phyloP scores from a whole-genome alignment of 805 yeast species.

The Candida montana region DNA sequence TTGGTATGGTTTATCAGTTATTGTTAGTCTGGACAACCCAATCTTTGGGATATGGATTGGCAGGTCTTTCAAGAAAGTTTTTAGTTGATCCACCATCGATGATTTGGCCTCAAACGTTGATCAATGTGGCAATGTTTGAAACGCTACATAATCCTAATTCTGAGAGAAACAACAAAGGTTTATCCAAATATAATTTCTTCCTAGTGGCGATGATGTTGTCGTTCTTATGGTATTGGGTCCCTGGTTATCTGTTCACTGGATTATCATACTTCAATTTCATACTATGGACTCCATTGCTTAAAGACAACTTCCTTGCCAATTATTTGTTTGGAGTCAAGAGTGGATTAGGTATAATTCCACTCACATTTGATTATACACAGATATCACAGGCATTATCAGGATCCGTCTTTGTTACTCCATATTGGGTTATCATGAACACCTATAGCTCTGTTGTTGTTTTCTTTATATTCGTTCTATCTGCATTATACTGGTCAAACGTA shows the following conservation, averaged over 20 bases:
- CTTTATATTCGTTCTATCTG: constrained; percentile 45
- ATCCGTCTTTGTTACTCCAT: constrained; percentile 57
- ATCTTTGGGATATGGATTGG: constrained; percentile 60
- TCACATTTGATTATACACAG: constrained; percentile 57
- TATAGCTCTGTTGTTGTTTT: constrained; percentile 43
- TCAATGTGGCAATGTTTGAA: constrained; percentile 51
- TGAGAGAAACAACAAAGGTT: constrained; percentile 41
- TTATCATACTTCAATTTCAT: constrained; percentile 51
- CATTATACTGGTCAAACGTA: constrained; percentile 46
- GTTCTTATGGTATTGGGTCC: constrained; percentile 61
- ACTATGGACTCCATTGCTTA: constrained; percentile 30
- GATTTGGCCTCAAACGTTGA: constrained; percentile 61
- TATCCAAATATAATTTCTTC: constrained; percentile 48
- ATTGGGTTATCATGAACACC: constrained; percentile 33
- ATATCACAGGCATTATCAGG: constrained; percentile 39
- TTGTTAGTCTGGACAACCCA: constrained; percentile 53
- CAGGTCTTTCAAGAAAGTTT: constrained; percentile 54
- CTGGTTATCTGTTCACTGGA: constrained; percentile 58
- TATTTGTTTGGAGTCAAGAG: constrained; percentile 56
- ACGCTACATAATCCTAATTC: constrained; percentile 37
- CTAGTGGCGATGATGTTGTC: constrained; percentile 33
- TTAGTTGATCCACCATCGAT: constrained; percentile 56
- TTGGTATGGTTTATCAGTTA: constrained; percentile 44
- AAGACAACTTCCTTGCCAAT: constrained; percentile 50
- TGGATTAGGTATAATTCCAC: constrained; percentile 51